A percentile compares a stretch with the other conserved stretches of the same genome.
These are phyloP conservation scores for Suaeda aralocaspica DNA, from an alignment of 148 eudicot genomes.

Conservation along the genomic window DNA sequence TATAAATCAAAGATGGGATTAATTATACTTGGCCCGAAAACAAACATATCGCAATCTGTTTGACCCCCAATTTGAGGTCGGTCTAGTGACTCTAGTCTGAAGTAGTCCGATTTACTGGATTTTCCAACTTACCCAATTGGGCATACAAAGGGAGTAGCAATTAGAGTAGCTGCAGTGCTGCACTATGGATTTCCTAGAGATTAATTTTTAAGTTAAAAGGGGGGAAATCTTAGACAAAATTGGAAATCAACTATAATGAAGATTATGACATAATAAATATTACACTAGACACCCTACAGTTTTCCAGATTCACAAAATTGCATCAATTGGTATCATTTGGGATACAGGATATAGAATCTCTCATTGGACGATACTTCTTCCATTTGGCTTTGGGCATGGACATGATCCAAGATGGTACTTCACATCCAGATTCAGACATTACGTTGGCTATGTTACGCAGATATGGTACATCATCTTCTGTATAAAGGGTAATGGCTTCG, in stretches of 20 bases:
- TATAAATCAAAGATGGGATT: too few relatives aligned
- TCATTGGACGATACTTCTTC: slow-evolving; percentile 76
- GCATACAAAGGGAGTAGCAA: too few relatives aligned
- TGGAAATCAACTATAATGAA: not conserved
- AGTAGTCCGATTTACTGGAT: too few relatives aligned
- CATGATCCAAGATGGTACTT: slow-evolving; percentile 80
- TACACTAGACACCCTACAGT: not conserved
- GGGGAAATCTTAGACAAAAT: not conserved
- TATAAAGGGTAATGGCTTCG: slow-evolving; percentile 82
- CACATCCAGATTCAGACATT: slow-evolving; percentile 76
- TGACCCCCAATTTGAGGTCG: too few relatives aligned
- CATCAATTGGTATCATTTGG: slow-evolving; percentile 28
- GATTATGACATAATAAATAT: not conserved
- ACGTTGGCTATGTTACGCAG: slow-evolving; percentile 78
- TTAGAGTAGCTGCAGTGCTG: too few relatives aligned
- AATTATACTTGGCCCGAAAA: too few relatives aligned
- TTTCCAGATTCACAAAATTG: not conserved
- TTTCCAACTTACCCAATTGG: too few relatives aligned
- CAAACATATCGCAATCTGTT: too few relatives aligned
- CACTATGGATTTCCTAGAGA: too few relatives aligned
- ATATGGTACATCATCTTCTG: slow-evolving; percentile 74
- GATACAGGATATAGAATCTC: slow-evolving; percentile 50
- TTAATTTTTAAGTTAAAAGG: too few relatives aligned
- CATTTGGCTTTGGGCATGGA: slow-evolving; percentile 74
- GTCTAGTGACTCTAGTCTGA: too few relatives aligned